Base-by-base conservation (phyloP, 257 asterid species). In the Salvia miltiorrhiza region DNA sequence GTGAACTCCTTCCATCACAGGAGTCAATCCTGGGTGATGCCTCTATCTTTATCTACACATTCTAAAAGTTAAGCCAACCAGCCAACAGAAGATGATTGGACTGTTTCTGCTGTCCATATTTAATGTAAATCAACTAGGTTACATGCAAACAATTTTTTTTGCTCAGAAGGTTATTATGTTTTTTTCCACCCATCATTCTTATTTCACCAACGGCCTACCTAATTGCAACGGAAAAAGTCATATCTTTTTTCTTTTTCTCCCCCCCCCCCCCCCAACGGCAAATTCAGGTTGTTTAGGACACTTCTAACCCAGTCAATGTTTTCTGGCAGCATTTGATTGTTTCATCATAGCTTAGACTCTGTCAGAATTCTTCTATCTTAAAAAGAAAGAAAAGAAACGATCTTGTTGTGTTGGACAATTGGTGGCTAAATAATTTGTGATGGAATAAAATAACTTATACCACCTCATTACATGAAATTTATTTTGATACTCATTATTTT, bases 401-500 rank as follows among this genome's bases (percentile, higher is more conserved):
- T 52, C 13, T 17, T 65, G n/a, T 26, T 64, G 53, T n/a, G 9
- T 45, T 30, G 35, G 35, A 30, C 7, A 3, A 7, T 30, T 21
- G 9, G 17, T 9, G 69, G 62, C 48, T 66, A 32, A 48, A 54
- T 64, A 35, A 16, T 16, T 43, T 73, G 40, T 32, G 47, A 17
- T 43, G 32, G 26, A 3, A 47, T 65, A 35, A 9, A 28, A 53
- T 20, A 39, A 12, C 54, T 44, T 12, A 9, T 24, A 59, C 26
- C 57, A 63, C 47, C 50, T 63, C 21, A 37, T 24, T 30, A 11
- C 61, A 44, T 65, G 54, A 60, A 12, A 61, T 37, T 13, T 37
- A 23, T 17, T 61, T 65, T 20, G 48, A 57, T 39, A 13, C 21
- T 75, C 59, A 35, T 39, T 45, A 54, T 24, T 43, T 76, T 74